Conservation (phyloP, 306 rosid species). For the Neltuma alba region DNA sequence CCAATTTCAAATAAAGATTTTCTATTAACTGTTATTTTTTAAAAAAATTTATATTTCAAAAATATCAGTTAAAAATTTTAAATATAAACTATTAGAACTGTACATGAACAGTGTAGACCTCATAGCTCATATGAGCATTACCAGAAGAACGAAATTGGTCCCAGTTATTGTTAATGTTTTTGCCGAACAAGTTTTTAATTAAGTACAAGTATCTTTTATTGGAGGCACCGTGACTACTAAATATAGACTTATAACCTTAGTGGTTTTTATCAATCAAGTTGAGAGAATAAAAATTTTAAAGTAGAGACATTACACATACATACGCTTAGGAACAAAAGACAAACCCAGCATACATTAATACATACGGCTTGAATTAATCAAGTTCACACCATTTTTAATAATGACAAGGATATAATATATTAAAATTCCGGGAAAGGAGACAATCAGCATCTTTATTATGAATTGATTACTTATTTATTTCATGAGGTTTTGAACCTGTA, state of each 20-base stretch:
- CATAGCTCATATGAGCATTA: too few relatives aligned
- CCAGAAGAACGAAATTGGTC: too few relatives aligned
- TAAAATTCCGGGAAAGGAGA: neutral
- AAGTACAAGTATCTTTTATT: too few relatives aligned
- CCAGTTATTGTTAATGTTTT: neutral
- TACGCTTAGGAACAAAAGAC: constrained; percentile 12
- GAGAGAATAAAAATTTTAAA: constrained; percentile 2
- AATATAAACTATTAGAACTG: too few relatives aligned
- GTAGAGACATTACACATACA: neutral
- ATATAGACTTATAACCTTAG: too few relatives aligned
- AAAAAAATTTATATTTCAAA: too few relatives aligned
- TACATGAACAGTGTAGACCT: too few relatives aligned
- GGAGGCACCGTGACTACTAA: too few relatives aligned
- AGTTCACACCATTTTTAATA: neutral
- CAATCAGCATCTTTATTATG: neutral
- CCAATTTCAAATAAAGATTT: too few relatives aligned
- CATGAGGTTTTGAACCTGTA: neutral
- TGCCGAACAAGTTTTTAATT: neutral
- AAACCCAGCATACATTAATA: neutral
- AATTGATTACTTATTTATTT: neutral
- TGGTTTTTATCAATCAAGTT: constrained; percentile 2
- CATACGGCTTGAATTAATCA: neutral
- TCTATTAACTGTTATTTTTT: too few relatives aligned
- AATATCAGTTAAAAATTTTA: too few relatives aligned
- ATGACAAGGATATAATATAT: neutral